Evolutionary conservation across 1,284 basidiomycete species (phyloP), one percentile per base, ranked within the genome.

Genomic region (Cutaneotrichosporon dermatis): DNA sequence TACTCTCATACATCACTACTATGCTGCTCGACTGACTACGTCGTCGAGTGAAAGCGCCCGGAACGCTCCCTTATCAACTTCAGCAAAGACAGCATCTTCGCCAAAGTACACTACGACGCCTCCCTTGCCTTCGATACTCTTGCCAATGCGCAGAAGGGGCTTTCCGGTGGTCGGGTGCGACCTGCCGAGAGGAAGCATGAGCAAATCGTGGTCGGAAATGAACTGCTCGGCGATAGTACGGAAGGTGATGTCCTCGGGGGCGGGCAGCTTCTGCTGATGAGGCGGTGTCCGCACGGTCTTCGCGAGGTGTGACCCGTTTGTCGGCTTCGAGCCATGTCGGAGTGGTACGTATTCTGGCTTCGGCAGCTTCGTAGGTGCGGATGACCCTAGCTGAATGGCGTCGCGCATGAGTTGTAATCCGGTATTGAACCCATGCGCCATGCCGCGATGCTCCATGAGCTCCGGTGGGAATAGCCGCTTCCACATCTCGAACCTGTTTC

Each of bases 371-470:
- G 81, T 82, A 0, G 87, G 83, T 2, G 88, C 87, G n/a, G 87
- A 83, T 0, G 83, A 79, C 2, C 91, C 91, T 10, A 96, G 80
- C 59, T 89, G 87, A 69, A 95, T 85, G 8, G 95, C 94, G 63
- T 88, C 84, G 71, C 95, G 89, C 90, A 99, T 97, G 64, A 98
- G 78, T 72, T 94, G 86, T 52, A 98, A 76, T 0, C 90, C 95
- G 25, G 84, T 82, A 40, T 85, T 88, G 74, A 98, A 96, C 8
- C 92, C 95, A 54, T 83, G 82, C 49, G 83, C 79, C 13, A 96
- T 82, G 1, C 85, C 86, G 2, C 83, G 79, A 66, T 90, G 79
- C 33, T 79, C 81, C 58, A 84, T 83, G 33, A 91, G 78, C n/a
- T 81, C 79, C 58, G 87, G 85, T 0, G 88, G 83, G 76, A 98